Evolutionary conservation across 176 grass and related monocot species (phyloP), one percentile per base, ranked within the genome.

Genomic region (Musa itinerans): DNA sequence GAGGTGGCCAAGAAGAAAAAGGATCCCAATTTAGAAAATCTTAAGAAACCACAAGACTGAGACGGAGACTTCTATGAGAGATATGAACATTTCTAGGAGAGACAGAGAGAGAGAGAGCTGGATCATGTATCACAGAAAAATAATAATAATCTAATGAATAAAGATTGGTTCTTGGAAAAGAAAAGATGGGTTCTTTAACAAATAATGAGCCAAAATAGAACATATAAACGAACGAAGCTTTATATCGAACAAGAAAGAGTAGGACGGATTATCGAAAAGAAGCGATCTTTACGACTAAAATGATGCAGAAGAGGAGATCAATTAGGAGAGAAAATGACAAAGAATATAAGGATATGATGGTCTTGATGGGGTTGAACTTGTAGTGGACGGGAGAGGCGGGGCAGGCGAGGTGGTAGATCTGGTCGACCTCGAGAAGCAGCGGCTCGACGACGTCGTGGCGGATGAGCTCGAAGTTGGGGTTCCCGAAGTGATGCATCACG

Each of bases 321-420:
- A 14, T 1, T 13, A 54, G 14, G 19, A 58, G 15, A 61, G 10
- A 10, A 34, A 11, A 24, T 4, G 12, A 74, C 58, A 59, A 92
- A 34, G 3, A 34, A 34, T 5, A 34, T 14, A 93, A 93, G 92
- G 92, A 96, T 96, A 96, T 96, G 80, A 96, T 96, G 2, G 92
- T 96, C 83, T 96, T 96, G 82, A 96, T 81, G 48, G 92, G 92
- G 82, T 96, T 96, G 85, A 87, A 96, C 80, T 96, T 96, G 86
- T 96, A 96, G 83, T 96, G 92, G 53, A 96, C 92, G 53, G 92
- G 92, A 12, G 89, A 92, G 1, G 92, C 92, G 68, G 92, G 92
- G 83, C 92, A 96, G 0, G 92, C 92, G 75, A 96, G 92, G 69
- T 96, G 92, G 84, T 96, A 96, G 92, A 96, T 96, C 89, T 92